phyloP scores from a whole-genome alignment of 2,329 filamentous ascomycete genomes.

The Dothidotthia symphoricarpi region DNA sequence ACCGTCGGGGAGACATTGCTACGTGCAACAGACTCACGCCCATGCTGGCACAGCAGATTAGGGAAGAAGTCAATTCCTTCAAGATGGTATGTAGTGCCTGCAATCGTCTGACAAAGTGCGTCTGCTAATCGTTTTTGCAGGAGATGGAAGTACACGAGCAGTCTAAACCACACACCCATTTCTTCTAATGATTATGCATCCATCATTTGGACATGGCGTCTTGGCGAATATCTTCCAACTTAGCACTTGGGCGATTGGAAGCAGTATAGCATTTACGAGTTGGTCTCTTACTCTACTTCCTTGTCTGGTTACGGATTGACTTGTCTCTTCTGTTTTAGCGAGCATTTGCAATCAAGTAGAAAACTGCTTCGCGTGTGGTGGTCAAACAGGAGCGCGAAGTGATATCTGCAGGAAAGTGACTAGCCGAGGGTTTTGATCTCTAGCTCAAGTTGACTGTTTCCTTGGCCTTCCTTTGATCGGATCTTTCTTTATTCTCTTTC shows the following conservation, averaged over 20 bases:
- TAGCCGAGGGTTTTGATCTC: constrained; percentile 21
- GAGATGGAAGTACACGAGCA: constrained; percentile 99
- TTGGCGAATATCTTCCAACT: constrained; percentile 41
- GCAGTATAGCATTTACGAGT: constrained; percentile 44
- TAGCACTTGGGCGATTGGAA: constrained; percentile 35
- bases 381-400: constrained; percentile 20
- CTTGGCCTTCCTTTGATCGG: constrained; percentile 25
- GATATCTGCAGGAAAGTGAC: constrained; percentile 23
- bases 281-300: constrained; percentile 39
- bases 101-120: not conserved
- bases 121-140: constrained; percentile 55
- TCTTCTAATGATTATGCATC: constrained; percentile 72
- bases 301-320: constrained; percentile 44
- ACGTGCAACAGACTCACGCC: constrained; percentile 97
- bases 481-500: constrained; percentile 20
- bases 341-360: constrained; percentile 42
- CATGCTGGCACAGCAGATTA: constrained; percentile 97
- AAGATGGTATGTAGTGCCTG: constrained; percentile 75
- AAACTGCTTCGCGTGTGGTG: constrained; percentile 21
- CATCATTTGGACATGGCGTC: constrained; percentile 43
- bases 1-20: constrained; percentile 90
- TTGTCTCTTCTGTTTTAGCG: constrained; percentile 44
- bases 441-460: constrained; percentile 31
- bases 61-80: constrained; percentile 98
- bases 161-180: constrained; percentile 99